Evolutionary conservation across 345 rosid species (phyloP), one percentile per base, ranked within the genome.

Genomic region (Zanthoxylum bungeanum): DNA sequence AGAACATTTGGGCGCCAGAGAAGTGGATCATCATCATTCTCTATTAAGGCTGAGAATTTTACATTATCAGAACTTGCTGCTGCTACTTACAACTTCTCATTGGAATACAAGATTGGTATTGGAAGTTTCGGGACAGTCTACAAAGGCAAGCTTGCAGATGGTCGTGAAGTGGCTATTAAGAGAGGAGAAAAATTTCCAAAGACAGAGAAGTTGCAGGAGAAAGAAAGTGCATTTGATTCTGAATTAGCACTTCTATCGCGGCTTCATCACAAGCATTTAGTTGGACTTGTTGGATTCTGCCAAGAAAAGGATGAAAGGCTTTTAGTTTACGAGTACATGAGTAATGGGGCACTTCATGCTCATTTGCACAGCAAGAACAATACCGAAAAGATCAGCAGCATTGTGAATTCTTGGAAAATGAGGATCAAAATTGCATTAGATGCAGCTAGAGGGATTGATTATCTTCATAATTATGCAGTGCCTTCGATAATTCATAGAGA

Each of bases 401-500:
- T 75, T n/a, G 17, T 85, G 72, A 85, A 79, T 81, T 85, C 89
- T 0, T 89, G 93, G 93, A 86, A 75, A 75, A 75, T 78, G 82
- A 83, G 91, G 81, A 84, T 84, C 62, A 79, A 77, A 64, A 82
- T 88, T n/a, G 90, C 90, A 12, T 60, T 88, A 24, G 90, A 84
- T 63, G 87, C 88, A 5, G 84, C 90, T 0, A 84, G 87, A 50
- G 92, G 92, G 36, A 75, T 88, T 55, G 89, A 89, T 47, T 89
- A 89, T 56, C 88, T 89, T 7, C 91, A 89, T 44, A 79, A 81
- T 63, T 89, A 85, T 40, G 91, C 89, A 9, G 86, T 89, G 21
- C 93, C 89, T 3, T 85, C 86, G 3, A 82, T 89, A 52, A 86
- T 89, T 73, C 93, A 89, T 58, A 76, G 93, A 69, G 93, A 89